Conservation (phyloP, 805 yeast genomes). For the Cyberlindnera sargentensis region DNA sequence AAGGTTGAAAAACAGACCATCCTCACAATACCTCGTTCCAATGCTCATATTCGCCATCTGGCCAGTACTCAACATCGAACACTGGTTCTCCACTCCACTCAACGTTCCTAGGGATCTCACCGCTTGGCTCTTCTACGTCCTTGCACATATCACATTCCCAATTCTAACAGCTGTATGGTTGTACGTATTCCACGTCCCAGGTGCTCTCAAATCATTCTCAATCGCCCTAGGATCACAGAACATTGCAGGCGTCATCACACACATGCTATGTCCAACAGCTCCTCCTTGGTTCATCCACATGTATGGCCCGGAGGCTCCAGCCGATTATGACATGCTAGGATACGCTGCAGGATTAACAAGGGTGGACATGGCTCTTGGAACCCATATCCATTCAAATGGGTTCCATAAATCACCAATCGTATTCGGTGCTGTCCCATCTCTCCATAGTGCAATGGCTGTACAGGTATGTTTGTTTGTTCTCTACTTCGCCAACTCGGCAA, state of each 20-base stretch:
- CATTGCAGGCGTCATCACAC: slow-evolving; percentile 52
- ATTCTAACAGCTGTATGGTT: slow-evolving; percentile 55
- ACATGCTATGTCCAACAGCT: slow-evolving; percentile 58
- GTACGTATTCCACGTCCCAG: slow-evolving; percentile 63
- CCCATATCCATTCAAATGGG: slow-evolving; percentile 51
- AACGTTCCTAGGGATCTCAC: slow-evolving; percentile 41
- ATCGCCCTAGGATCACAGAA: slow-evolving; percentile 55
- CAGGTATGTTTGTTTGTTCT: slow-evolving; percentile 33
- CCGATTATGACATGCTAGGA: slow-evolving; percentile 57
- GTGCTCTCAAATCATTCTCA: slow-evolving; percentile 46
- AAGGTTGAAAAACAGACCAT: too few relatives aligned
- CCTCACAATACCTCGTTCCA: slow-evolving; percentile 16
- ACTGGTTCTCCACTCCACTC: slow-evolving; percentile 34
- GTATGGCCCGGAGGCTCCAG: slow-evolving; percentile 48
- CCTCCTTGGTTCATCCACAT: slow-evolving; percentile 69
- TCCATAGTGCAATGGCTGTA: slow-evolving; percentile 63
- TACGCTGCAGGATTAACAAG: slow-evolving; percentile 66
- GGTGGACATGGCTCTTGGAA: slow-evolving; percentile 57
- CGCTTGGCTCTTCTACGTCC: slow-evolving; percentile 58
- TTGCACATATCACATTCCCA: slow-evolving; percentile 55
- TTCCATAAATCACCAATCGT: slow-evolving; percentile 65
- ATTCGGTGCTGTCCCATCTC: slow-evolving; percentile 58
- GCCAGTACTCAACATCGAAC: slow-evolving; percentile 42
- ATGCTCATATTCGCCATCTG: slow-evolving; percentile 38
- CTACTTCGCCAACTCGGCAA: slow-evolving; percentile 31